Percentiles rank a stretch among this genome's conserved stretches.
phyloP scores from a whole-genome alignment of 176 grass and related monocot species.

The Aegilops longissima region DNA sequence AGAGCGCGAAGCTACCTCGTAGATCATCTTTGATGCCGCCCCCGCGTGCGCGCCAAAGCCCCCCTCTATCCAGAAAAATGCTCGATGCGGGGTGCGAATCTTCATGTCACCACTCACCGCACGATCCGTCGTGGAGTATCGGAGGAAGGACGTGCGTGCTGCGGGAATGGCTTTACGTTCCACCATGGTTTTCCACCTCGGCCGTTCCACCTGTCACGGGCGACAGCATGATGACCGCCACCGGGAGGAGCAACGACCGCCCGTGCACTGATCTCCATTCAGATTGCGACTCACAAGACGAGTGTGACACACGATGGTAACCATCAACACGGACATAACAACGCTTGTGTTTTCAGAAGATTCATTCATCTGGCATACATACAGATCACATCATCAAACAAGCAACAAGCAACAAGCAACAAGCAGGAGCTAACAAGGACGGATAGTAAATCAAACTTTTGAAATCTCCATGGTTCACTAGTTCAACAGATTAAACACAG shows the following conservation, averaged over 20 bases:
- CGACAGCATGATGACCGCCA: constrained; percentile 28
- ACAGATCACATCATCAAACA: neutral
- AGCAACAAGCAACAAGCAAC: too few species aligned
- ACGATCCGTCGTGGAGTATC: constrained; percentile 1
- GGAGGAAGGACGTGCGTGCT: neutral
- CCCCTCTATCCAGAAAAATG: neutral
- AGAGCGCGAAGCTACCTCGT: neutral
- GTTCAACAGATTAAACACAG: constrained; percentile 17
- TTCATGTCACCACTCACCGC: neutral
- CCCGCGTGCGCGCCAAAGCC: constrained; percentile 21
- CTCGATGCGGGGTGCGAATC: neutral
- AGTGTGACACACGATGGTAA: neutral
- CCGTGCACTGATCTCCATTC: constrained; percentile 9
- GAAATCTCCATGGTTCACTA: neutral
- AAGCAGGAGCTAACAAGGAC: neutral
- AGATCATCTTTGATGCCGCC: neutral
- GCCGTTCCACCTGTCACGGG: neutral
- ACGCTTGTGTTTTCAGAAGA: neutral
- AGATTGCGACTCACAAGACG: neutral
- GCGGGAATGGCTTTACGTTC: too few species aligned
- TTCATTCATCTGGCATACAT: neutral
- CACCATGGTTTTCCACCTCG: neutral
- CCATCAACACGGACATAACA: neutral
- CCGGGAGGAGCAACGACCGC: constrained; percentile 1
- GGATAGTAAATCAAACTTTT: neutral